These are phyloP conservation scores for Avena eriantha DNA, from an alignment of 176 grass and related monocot species.

Conservation along the genomic window DNA sequence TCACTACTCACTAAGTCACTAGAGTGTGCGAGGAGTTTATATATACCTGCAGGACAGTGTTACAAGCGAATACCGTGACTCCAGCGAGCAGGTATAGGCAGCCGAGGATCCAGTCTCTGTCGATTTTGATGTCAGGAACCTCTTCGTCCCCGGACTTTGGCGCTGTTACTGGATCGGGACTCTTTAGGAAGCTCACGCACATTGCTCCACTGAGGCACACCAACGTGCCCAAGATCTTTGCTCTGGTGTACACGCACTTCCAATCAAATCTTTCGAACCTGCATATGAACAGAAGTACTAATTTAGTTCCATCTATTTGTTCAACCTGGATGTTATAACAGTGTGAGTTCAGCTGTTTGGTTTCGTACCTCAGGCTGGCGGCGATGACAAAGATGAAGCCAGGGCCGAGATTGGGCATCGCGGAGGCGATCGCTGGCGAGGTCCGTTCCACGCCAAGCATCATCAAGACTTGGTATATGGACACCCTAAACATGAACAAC, in stretches of 20 bases:
- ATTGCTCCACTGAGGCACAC: constrained; percentile 63
- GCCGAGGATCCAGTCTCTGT: constrained; percentile 44
- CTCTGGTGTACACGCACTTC: constrained; percentile 55
- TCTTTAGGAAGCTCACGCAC: constrained; percentile 58
- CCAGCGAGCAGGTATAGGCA: constrained; percentile 50
- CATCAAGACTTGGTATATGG: constrained; percentile 59
- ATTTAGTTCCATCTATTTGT: background rate
- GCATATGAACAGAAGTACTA: background rate
- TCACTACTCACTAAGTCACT: too few species aligned
- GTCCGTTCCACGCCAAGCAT: constrained; percentile 51
- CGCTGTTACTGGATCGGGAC: background rate
- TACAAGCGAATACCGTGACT: constrained; percentile 49
- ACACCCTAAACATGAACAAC: constrained; percentile 17
- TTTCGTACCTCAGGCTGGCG: constrained; percentile 49
- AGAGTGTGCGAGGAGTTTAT: background rate
- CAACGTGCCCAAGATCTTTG: constrained; percentile 59
- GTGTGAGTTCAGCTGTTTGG: background rate
- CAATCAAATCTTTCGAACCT: constrained; percentile 64
- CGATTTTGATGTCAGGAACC: background rate
- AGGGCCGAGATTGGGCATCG: constrained; percentile 67
- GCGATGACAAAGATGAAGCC: constrained; percentile 65
- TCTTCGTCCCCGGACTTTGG: background rate
- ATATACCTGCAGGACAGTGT: constrained; percentile 60
- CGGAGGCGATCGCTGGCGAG: constrained; percentile 53
- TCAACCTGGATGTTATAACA: background rate